Base-by-base conservation (phyloP, 169 alveolate genomes). In the Plasmodium vivax region DNA sequence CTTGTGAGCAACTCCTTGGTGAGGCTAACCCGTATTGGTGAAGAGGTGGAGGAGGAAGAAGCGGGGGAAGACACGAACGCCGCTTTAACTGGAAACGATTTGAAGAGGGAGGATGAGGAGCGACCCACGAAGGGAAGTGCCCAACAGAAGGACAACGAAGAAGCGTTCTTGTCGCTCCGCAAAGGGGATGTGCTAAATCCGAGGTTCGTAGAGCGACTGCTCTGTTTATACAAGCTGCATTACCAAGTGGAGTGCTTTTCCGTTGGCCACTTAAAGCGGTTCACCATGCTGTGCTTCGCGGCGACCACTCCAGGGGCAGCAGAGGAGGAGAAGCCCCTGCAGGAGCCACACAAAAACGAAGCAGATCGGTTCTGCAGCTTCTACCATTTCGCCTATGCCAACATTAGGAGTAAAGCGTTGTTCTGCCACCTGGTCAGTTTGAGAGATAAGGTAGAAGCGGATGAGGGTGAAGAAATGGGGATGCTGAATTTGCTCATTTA, bases 361-460 rank as follows among this genome's bases (percentile, higher is more conserved):
- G 23, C 14, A 27, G 10, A 71, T 6, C 51, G 16, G 14, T 84
- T 68, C 14, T 79, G 68, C 62, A 2, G 2, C 5, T 87, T 87
- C 38, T 87, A 51, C 58, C 2, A 75, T 77, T 87, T 51, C n/a
- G 68, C 81, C 16, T 87, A 87, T 77, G 9, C 36, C 72, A 87
- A 87, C 56, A 77, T 77, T 7, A 30, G 32, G 45, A 27, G 36
- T 1, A 36, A 32, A 34, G 34, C 43, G 27, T 87, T 87, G 62
- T 75, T 34, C 81, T 23, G n/a, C 56, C 72, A 75, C 77, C 36
- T 87, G n/a, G 6, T 19, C 9, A 19, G 82, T 9, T 71, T 75
- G 45, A 79, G 16, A 32, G 47, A 77, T 16, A 58, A 87, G 43
- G 4, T 77, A 30, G 74, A 38, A 34, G n/a, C 58, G 3, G 14